phyloP scores from a whole-genome alignment of 495 filamentous ascomycete species.

The Neurospora sp. region DNA sequence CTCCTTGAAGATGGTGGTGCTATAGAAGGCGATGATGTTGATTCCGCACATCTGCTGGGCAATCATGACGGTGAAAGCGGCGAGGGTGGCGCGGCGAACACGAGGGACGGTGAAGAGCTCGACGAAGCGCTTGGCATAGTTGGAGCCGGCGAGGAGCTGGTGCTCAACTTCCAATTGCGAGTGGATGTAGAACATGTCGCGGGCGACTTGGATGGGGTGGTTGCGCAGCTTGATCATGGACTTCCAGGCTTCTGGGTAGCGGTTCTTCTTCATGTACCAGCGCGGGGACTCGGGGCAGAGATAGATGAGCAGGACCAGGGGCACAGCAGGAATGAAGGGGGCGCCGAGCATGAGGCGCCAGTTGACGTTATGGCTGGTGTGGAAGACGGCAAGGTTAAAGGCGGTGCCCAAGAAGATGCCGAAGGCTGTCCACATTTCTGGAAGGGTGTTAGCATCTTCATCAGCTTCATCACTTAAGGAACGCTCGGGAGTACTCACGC shows the following conservation, averaged over 20 bases:
- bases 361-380: slow-evolving; percentile 38
- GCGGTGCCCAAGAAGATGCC: slow-evolving; percentile 64
- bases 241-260: slow-evolving; percentile 50
- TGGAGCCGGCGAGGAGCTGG: slow-evolving; percentile 23
- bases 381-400: slow-evolving; percentile 57
- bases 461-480: neutral
- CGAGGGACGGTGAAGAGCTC: slow-evolving; percentile 52
- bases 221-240: slow-evolving; percentile 53
- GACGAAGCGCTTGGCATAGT: slow-evolving; percentile 41
- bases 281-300: slow-evolving; percentile 67
- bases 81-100: slow-evolving; percentile 49
- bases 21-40: slow-evolving; percentile 84
- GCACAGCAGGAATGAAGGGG: slow-evolving; percentile 67
- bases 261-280: slow-evolving; percentile 52
- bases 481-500: slow-evolving; percentile 30
- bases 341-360: slow-evolving; percentile 73
- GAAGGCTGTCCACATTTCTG: slow-evolving; percentile 72
- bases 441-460: neutral
- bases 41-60: slow-evolving; percentile 83
- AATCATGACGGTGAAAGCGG: slow-evolving; percentile 60
- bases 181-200: slow-evolving; percentile 70
- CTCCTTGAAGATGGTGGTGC: slow-evolving; percentile 58
- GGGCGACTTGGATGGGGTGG: slow-evolving; percentile 57
- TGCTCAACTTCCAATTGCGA: slow-evolving; percentile 39
- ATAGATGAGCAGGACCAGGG: slow-evolving; percentile 53